Percentiles rank a stretch among this genome's conserved stretches.
phyloP scores from a whole-genome alignment of 768 basidiomycete species.

The Boletus vinaceobasis region DNA sequence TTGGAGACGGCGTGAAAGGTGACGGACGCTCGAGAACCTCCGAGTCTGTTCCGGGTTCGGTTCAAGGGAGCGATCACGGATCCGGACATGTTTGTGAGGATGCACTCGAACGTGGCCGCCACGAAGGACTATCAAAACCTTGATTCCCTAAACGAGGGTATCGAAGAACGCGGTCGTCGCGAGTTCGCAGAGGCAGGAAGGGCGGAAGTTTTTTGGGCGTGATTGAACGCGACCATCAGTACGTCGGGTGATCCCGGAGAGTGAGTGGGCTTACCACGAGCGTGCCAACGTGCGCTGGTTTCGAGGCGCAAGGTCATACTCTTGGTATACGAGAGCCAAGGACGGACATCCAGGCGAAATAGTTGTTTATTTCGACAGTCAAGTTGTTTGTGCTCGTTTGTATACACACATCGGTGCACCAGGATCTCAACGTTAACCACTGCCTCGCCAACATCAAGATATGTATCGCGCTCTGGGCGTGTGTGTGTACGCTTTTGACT shows the following conservation, averaged over 20 bases:
- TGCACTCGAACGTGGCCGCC: constrained; percentile 2
- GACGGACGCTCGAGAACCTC: not conserved
- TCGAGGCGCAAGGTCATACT: not conserved
- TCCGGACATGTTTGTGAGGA: not conserved
- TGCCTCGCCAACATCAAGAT: not conserved
- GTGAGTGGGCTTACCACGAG: not conserved
- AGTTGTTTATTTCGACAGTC: no score
- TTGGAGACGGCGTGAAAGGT: not conserved
- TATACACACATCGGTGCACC: no score
- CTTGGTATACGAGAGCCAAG: not conserved
- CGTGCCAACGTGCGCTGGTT: no score
- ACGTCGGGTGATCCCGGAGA: not conserved
- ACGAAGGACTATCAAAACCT: not conserved
- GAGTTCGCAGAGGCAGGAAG: not conserved
- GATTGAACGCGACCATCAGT: not conserved
- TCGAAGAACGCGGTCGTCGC: not conserved
- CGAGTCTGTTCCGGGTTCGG: no score
- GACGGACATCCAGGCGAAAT: no score
- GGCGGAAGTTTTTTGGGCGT: no score
- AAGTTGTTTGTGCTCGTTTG: not conserved
- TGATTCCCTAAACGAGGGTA: not conserved
- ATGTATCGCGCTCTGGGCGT: not conserved
- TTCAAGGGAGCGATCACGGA: not conserved
- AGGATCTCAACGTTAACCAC: not conserved
- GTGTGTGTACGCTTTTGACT: no score